Evolutionary conservation across 2,329 filamentous ascomycete species (phyloP).

Genomic region (Rutstroemia sp.): DNA sequence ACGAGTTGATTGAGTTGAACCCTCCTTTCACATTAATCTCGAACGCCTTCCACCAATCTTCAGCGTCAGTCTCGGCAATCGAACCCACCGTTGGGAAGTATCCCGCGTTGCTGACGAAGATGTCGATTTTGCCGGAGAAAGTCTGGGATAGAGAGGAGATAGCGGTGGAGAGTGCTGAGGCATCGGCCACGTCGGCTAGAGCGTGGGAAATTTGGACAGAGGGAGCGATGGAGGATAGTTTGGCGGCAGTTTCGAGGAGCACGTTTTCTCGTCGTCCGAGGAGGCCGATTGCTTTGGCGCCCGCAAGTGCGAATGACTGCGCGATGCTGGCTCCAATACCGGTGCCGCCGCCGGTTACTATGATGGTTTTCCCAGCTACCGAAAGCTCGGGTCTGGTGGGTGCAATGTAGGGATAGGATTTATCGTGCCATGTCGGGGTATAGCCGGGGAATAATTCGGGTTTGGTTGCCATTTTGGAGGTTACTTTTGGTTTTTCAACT

Average conservation of each 20-base stretch:
- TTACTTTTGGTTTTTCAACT: neutral
- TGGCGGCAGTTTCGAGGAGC: conserved; percentile 10
- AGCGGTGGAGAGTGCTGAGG: neutral
- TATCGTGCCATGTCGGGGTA: conserved; percentile 23
- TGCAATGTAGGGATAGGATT: conserved; percentile 26
- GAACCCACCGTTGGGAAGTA: conserved; percentile 24
- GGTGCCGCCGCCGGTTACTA: conserved; percentile 13
- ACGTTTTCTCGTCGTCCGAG: conserved; percentile 18
- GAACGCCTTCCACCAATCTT: conserved; percentile 29
- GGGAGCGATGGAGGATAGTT: conserved; percentile 1
- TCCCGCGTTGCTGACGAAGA: conserved; percentile 35
- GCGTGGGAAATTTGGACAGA: conserved; percentile 20
- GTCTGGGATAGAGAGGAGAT: neutral
- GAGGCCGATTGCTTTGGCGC: conserved; percentile 23
- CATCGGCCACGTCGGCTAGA: conserved; percentile 19
- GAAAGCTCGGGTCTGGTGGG: conserved; percentile 16
- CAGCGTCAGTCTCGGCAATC: conserved; percentile 24
- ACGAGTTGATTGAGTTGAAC: conserved; percentile 28
- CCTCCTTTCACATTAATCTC: conserved; percentile 30
- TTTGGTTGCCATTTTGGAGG: neutral
- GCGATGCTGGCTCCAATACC: conserved; percentile 19
- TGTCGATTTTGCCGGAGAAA: conserved; percentile 24
- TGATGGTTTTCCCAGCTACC: conserved; percentile 9
- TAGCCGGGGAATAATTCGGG: conserved; percentile 3
- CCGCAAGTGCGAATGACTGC: conserved; percentile 15